Base-by-base conservation (phyloP, 768 basidiomycete genomes). In the Trametes meyenii region DNA sequence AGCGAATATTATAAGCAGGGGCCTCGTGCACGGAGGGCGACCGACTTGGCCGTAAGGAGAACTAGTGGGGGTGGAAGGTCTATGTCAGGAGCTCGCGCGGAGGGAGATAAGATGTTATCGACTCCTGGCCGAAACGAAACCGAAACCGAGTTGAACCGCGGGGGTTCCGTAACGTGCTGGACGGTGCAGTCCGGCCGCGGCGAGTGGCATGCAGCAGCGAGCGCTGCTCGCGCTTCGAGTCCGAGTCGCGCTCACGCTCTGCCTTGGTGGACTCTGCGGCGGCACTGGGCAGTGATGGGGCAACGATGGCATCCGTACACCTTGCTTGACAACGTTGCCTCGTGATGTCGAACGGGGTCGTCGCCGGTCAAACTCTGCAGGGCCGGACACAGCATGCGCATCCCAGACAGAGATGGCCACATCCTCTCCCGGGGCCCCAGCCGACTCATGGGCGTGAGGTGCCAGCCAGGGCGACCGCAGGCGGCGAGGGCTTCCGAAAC, bases 51-150 rank as follows among this genome's bases (percentile, higher is more conserved):
- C 50, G 63, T 56, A 55, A 56, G 66, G 60, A 63, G 66, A 64
- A 66, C 68, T 68, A 65, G 64, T 65, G 40, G 29, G 29, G 29
- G 29, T 3, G 66, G 61, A 55, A 53, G 55, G 63, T 51, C 55
- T 68, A 64, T 67, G 67, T 69, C 60, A 60, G 56, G 64, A 66
- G 57, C 50, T 21, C 55, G 53, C 57, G 51, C 57, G 60, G 60
- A 61, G 59, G 52, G 51, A 60, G 69, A 72, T 72, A 72, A 72
- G 67, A 72, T 71, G 69, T 60, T 66, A 68, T 70, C 63, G 67
- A 64, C 70, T 61, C 38, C 48, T 24, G 14, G 48, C 21, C 26
- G n/a, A 45, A n/a, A 19, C 48, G 48, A 46, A 46, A 46, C 48
- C 48, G 26, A 14, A 50, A 45, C 44, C 21, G 29, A 33, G 29